Percentiles rank a stretch among this genome's conserved stretches.
phyloP scores from a whole-genome alignment of 2,329 filamentous ascomycete species.

The Diplodia mutila region DNA sequence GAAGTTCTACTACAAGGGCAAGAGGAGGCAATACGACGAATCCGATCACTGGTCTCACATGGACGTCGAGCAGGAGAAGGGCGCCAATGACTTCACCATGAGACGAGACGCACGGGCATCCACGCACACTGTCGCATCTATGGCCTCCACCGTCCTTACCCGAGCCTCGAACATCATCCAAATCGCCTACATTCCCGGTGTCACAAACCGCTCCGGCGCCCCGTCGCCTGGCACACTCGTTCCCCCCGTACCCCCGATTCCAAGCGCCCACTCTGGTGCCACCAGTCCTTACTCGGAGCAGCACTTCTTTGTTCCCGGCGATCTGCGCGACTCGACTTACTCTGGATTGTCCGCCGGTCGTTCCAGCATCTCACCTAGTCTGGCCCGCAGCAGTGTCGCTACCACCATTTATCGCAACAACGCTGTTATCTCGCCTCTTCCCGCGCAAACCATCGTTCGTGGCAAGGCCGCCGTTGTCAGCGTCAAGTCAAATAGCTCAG shows the following conservation, averaged over 20 bases:
- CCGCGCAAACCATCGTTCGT: constrained; percentile 83
- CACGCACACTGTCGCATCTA: constrained; percentile 83
- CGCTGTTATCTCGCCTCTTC: constrained; percentile 75
- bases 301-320: constrained; percentile 90
- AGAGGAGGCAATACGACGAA: constrained; percentile 65
- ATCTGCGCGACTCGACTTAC: constrained; percentile 89
- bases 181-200: constrained; percentile 97
- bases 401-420: constrained; percentile 95
- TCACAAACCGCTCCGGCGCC: constrained; percentile 86
- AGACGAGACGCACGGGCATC: constrained; percentile 69
- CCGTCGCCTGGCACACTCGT: constrained; percentile 80
- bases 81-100: constrained; percentile 59
- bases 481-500: constrained; percentile 71
- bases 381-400: constrained; percentile 67
- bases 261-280: constrained; percentile 60
- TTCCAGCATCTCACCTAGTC: constrained; percentile 54
- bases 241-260: constrained; percentile 92
- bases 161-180: constrained; percentile 98
- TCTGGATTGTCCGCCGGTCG: constrained; percentile 69
- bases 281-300: constrained; percentile 70
- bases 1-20: constrained; percentile 83
- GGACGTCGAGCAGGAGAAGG: constrained; percentile 61
- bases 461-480: constrained; percentile 92
- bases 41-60: constrained; percentile 61
- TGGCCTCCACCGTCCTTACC: constrained; percentile 93